Evolutionary conservation across 345 rosid species (phyloP), one percentile per base, ranked within the genome.

Genomic region (Sonneratia alba): DNA sequence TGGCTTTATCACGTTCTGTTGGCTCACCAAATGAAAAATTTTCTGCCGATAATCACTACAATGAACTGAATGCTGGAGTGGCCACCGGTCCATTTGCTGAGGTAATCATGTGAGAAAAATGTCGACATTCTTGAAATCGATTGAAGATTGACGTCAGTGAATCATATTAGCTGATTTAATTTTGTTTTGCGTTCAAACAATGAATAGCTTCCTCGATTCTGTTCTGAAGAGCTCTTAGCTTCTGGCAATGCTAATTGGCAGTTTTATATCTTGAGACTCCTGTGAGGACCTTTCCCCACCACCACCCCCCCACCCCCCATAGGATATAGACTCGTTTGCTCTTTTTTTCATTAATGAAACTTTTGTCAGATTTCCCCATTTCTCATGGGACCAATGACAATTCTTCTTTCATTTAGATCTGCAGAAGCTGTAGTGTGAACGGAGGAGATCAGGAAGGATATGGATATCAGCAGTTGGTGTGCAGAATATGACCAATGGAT

Each of bases 401-500:
- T 62, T 18, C 16, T 42, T 21, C 2, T 9, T 42, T 42, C 45
- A n/a, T 18, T 67, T 21, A 38, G 53, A 43, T 68, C 22, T 66
- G 48, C 65, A 62, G 76, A 56, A 71, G 77, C 66, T 70, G 69
- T 48, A 49, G 79, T 80, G 83, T 81, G 74, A 76, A 85, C 85
- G 72, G 91, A 85, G 77, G 93, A 85, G 84, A 78, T 83, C 78
- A 85, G 65, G 80, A 88, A 81, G 73, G 84, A 81, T 9, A 76
- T 88, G 79, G 87, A 87, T 78, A 71, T 73, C 49, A 75, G 78
- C 71, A 78, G 75, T 68, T 92, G 97, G 97, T 85, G 82, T 80
- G 83, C 87, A 16, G 87, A 85, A 72, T 79, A 86, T 78, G 90
- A 87, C 55, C 82, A 88, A 73, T 95, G 99, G 99, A 77, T 74